Evolutionary conservation across 2,329 filamentous ascomycete species (phyloP), one percentile per base, ranked within the genome.

Genomic region (Nemania bipapillata): DNA sequence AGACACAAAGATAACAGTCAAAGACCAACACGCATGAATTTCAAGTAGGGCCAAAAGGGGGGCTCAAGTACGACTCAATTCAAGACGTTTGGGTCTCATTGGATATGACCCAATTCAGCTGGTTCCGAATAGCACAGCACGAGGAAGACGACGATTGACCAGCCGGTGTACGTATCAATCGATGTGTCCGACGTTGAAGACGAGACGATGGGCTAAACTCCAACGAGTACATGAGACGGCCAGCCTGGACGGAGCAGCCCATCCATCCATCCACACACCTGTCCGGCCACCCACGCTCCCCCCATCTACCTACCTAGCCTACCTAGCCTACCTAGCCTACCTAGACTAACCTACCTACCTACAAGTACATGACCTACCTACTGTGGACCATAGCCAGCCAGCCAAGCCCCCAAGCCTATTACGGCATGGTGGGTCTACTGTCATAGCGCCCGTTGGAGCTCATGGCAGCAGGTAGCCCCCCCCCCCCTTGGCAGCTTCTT

Each of bases 381-480:
- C n/a, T n/a, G n/a, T n/a, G n/a, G n/a, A n/a, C n/a, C n/a, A n/a
- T n/a, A n/a, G 30, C 22, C 26, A 50, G 26, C 42, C 40, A 57
- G 32, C 40, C 40, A 62, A 32, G 30, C 54, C 65, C 68, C 64
- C 64, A 61, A 65, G 56, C 61, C 68, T 40, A 65, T 68, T 68
- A 65, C 55, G 65, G 68, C 58, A 56, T n/a, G 12, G 68, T 50
- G 68, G 65, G 62, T 42, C 69, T 54, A 56, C 50, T 59, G 57
- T 63, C 50, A 59, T 60, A 63, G 65, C 65, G 61, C 66, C 67
- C 49, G 66, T 61, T 55, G 42, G 45, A 58, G 60, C 52, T 50
- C 57, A 62, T 24, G 26, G 12, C n/a, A 54, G 50, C 28, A 12
- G 37, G 6, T 9, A 12, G 15, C 57, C 32, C n/a, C 40, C 8